Evolutionary conservation across 805 yeast species (phyloP).

Genomic region (Saccharomycopsis oosterbeekiorum): DNA sequence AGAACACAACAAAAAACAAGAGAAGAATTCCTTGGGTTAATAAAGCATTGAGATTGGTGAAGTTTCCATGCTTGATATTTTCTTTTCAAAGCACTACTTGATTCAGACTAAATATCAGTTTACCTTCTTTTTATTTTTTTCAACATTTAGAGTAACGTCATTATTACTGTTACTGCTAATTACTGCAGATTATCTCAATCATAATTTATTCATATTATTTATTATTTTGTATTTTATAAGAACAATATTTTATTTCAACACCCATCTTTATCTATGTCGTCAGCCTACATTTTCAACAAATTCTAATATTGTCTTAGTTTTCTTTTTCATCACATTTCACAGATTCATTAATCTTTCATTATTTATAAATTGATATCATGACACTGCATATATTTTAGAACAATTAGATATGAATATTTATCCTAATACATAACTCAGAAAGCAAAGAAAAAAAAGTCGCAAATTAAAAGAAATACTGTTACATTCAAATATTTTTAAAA

Average conservation of each 20-base stretch:
- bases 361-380: no score
- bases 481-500: neutral
- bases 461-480: neutral
- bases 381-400: neutral
- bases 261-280: neutral
- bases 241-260: neutral
- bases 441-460: neutral
- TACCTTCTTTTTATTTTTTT: neutral
- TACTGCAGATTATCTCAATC: neutral
- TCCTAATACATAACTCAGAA: neutral
- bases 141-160: neutral
- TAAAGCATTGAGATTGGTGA: slow-evolving; percentile 5
- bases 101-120: no score
- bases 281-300: neutral
- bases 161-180: no score
- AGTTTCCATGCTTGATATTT: neutral
- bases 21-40: slow-evolving; percentile 65
- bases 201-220: neutral
- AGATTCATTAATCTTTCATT: neutral
- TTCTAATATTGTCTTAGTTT: neutral
- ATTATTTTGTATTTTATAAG: no score
- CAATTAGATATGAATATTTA: neutral
- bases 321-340: no score
- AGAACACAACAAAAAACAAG: slow-evolving; percentile 90
- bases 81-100: neutral